Evolutionary conservation across 345 rosid species (phyloP), one percentile per base, ranked within the genome.

Genomic region (Combretum micranthum): DNA sequence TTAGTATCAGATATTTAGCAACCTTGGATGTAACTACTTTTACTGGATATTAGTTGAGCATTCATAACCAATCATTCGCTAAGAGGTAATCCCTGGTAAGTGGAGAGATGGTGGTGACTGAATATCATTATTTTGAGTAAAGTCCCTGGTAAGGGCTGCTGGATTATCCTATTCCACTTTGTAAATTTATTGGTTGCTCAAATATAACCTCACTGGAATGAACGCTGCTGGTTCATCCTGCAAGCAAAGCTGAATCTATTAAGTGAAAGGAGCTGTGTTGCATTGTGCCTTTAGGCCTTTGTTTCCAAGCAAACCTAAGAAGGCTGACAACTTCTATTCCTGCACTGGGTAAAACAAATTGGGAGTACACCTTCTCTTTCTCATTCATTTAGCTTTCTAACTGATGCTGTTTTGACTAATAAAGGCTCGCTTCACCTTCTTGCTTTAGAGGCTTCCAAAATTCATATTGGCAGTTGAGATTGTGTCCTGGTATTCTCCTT

Each of bases 371-470:
- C 66, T 76, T 73, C 64, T 73, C 76, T 73, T 74, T 76, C 53
- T 50, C 53, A 20, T 50, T 20, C 25, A 50, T 50, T 50, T 32
- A 11, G 9, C 39, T 32, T 32, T 32, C 39, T 32, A 32, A 32
- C 39, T 32, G 39, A 32, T 32, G 39, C 39, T 32, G 39, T 32
- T 32, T 32, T 32, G 77, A 80, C 85, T 77, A 80, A 83, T 57
- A 80, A 79, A 68, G 45, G 57, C 62, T 76, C 10, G 57, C 62
- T 76, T 7, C 71, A 69, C 39, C 67, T 78, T 76, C 66, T 85
- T 91, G 86, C 76, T 74, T 72, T 65, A 69, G 78, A 75, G 92
- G 95, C 85, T 82, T 67, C 70, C 87, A 55, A 88, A 85, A 83
- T 32, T 83, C 77, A 72, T 76, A 77, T 74, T 87, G 61, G 90